Percentiles rank a stretch among this genome's conserved stretches.
Evolutionary conservation across 1,284 basidiomycete genomes (phyloP).

Genomic region (Dichomitus squalens): DNA sequence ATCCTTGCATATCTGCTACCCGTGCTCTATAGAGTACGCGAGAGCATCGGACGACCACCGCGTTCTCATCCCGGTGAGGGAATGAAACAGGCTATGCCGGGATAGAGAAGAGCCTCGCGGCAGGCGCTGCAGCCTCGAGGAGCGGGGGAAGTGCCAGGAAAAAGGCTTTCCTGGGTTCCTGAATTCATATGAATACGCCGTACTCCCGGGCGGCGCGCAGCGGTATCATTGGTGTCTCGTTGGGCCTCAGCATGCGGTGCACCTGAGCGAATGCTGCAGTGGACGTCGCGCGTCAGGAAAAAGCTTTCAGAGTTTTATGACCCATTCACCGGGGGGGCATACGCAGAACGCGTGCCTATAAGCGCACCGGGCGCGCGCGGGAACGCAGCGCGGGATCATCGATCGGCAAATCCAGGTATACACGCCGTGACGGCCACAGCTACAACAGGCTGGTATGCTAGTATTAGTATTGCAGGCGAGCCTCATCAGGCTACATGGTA

Average conservation of each 20-base stretch:
- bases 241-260: background rate
- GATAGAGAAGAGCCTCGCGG: background rate
- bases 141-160: constrained; percentile 5
- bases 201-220: background rate
- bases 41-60: no score
- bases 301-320: constrained; percentile 7
- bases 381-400: no score
- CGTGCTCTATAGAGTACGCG: background rate
- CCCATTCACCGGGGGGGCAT: background rate
- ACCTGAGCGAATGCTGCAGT: background rate
- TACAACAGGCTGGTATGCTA: no score
- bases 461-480: constrained; percentile 2
- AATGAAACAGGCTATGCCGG: no score
- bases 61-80: no score
- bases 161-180: constrained; percentile 4
- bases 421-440: no score
- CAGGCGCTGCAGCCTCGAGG: background rate
- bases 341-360: background rate
- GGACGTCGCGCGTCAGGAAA: background rate
- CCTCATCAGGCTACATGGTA: background rate
- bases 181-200: background rate
- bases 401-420: no score
- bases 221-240: background rate
- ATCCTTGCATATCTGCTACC: background rate
- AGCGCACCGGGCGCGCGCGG: background rate